phyloP scores from a whole-genome alignment of 78 protist genomes.

The Tieghemostelium lacteum region DNA sequence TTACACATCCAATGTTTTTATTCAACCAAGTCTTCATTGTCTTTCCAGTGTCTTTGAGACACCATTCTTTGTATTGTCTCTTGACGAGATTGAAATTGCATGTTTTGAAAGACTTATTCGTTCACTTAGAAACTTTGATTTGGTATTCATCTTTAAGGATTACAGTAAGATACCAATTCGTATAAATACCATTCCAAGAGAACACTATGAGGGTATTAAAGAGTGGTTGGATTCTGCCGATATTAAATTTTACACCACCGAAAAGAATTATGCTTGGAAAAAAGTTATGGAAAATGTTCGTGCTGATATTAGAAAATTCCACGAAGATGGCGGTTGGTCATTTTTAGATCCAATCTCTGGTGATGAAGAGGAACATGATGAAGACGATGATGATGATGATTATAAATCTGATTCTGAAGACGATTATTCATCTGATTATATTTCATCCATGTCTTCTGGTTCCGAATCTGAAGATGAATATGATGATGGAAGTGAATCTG shows the following conservation, averaged over 20 bases:
- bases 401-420: neutral
- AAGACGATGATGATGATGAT: conserved; percentile 54
- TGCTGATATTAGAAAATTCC: conserved; percentile 78
- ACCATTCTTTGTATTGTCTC: conserved; percentile 92
- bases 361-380: conserved; percentile 80
- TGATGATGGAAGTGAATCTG: conserved; percentile 18
- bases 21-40: conserved; percentile 91
- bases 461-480: conserved; percentile 7
- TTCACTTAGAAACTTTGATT: conserved; percentile 91
- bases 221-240: conserved; percentile 91
- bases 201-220: conserved; percentile 85
- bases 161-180: conserved; percentile 77
- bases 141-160: conserved; percentile 94
- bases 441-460: conserved; percentile 57
- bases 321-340: conserved; percentile 92
- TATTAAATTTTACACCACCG: conserved; percentile 88
- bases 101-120: conserved; percentile 93
- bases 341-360: conserved; percentile 81
- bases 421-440: conserved; percentile 32
- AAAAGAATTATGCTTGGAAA: conserved; percentile 87
- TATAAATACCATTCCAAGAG: conserved; percentile 80
- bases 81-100: conserved; percentile 95
- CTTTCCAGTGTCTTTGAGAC: conserved; percentile 86
- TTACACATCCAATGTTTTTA: conserved; percentile 26
- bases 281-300: conserved; percentile 83